Evolutionary conservation across 352 stramenopile species (phyloP), one percentile per base, ranked within the genome.

Genomic region (Globisporangium cystogenes): DNA sequence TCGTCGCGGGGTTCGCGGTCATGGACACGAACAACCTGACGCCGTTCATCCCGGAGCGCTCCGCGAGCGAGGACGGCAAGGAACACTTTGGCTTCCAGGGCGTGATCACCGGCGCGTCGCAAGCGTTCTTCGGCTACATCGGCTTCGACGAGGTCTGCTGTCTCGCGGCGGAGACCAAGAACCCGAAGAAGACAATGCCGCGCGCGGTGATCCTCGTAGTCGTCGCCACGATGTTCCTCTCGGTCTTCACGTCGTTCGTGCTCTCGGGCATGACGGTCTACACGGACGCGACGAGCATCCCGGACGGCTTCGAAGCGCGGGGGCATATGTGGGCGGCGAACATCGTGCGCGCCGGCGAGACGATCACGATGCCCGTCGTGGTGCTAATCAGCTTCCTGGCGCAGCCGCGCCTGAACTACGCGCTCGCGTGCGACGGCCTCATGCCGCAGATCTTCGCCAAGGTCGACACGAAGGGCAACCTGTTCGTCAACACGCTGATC

Each of bases 131-230:
- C 66, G 90, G 90, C 23, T 97, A 91, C 62, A 72, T 97, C 39
- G 93, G 93, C 27, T 98, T 97, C 64, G 93, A 98, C 68, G 90
- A 96, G 59, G 79, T 98, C 26, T 96, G 85, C 64, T 96, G 87
- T 59, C 59, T 97, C n/a, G 81, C 86, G 0, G 79, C 74, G 5
- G 80, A 91, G 41, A 68, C 72, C 12, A 79, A 81, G 59, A 76
- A 91, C 65, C 74, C 79, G 7, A 64, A 73, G 36, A 73, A 66
- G 45, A 82, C 88, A 53, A 77, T 96, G 60, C 86, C 88, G 8
- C 53, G 70, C 36, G 77, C 78, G 4, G 82, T 97, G 48, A 76
- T 96, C 21, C 70, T 69, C 18, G 92, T 90, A 3, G 65, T 97
- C 12, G n/a, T 55, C 12, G 68, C 75, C 52, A 89, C 91, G 15